Base-by-base conservation (phyloP, 345 rosid genomes). In the Syzygium aromaticum region DNA sequence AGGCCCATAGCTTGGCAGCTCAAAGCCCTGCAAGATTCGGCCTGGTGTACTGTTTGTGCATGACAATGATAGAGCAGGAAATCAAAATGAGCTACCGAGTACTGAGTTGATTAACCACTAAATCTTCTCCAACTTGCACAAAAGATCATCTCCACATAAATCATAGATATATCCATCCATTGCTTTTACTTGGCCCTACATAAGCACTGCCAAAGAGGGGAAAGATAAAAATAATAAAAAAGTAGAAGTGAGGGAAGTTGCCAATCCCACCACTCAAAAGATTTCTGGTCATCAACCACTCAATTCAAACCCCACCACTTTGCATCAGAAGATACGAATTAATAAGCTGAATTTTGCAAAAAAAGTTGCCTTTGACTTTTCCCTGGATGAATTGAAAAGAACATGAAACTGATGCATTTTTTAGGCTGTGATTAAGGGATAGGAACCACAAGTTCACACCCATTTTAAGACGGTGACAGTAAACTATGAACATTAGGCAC, bases 211-310 rank as follows among this genome's bases (percentile, higher is more conserved):
- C 89, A 86, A 56, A 40, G 87, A 64, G 40, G 43, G 19, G 53
- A 11, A 51, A 11, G 86, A 87, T 73, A 54, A 63, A 86, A 89
- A 89, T 54, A 85, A 82, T 86, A 56, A 52, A 86, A 40, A 38
- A 73, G 80, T 21, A 73, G 49, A 38, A 19, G 82, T 38, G 43
- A 73, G 82, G 82, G 82, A 73, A 73, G 82, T 73, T 33, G 82
- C 82, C 49, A 73, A 73, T 73, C 82, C 80, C 87, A 85, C 90
- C 88, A 90, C 89, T 84, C 5, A 21, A 73, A 73, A 88, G 27
- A 40, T 80, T 84, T 91, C 87, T 88, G 90, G 94, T 92, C 93
- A 90, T 90, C 90, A 86, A 87, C 91, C 94, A 93, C 93, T 91
- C 88, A 85, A 88, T 84, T 90, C 90, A 92, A 88, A 90, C 87